These are phyloP conservation scores for Deinandra increscens DNA, from an alignment of 129 eudicot genomes.

Conservation along the genomic window DNA sequence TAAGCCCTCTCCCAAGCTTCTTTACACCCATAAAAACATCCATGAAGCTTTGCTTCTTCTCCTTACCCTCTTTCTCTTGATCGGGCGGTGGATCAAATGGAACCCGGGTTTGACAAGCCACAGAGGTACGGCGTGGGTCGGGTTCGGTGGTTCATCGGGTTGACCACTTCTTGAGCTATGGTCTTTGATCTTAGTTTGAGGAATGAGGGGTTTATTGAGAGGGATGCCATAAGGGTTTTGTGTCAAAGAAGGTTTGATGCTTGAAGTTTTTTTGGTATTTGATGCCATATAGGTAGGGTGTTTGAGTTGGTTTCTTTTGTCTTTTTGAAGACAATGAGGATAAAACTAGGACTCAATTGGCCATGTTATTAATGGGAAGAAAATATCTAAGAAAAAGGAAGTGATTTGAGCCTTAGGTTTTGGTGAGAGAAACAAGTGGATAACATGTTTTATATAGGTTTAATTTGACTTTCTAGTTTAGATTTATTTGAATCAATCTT, in stretches of 20 bases:
- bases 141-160: constrained; percentile 27
- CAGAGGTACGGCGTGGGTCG: constrained; percentile 19
- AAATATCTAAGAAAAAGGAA: constrained; percentile 39
- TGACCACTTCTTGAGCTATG: constrained; percentile 25
- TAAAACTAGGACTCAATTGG: constrained; percentile 25
- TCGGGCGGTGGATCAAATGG: constrained; percentile 27
- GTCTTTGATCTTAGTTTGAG: constrained; percentile 27
- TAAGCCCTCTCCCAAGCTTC: constrained; percentile 48
- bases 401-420: constrained; percentile 24
- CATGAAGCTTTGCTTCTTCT: constrained; percentile 29
- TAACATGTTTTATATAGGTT: constrained; percentile 14
- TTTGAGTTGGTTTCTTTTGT: not conserved
- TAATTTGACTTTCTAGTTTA: not conserved
- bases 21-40: constrained; percentile 31
- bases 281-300: constrained; percentile 20
- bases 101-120: constrained; percentile 36
- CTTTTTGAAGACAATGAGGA: constrained; percentile 30
- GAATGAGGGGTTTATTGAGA: constrained; percentile 41
- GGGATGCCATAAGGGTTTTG: constrained; percentile 45
- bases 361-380: constrained; percentile 18
- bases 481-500: not conserved
- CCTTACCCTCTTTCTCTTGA: constrained; percentile 27
- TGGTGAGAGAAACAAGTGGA: constrained; percentile 26
- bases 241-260: constrained; percentile 29
- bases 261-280: constrained; percentile 14